These are phyloP conservation scores for Dactylellina parvicollis DNA, from an alignment of 2,329 filamentous ascomycete species.

Conservation along the genomic window DNA sequence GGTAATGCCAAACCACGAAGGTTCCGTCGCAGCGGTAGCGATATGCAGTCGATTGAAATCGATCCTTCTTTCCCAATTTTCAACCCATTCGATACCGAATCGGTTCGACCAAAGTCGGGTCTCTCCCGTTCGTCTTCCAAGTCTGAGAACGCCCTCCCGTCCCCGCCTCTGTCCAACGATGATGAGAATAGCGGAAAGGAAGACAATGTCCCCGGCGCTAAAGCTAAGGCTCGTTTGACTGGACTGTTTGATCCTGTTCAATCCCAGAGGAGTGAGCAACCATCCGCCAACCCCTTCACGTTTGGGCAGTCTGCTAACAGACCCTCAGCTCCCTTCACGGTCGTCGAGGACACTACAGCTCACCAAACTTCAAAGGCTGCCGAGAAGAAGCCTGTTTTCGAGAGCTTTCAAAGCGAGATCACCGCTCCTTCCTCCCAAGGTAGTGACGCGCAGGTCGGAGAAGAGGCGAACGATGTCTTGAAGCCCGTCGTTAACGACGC, in stretches of 20 bases:
- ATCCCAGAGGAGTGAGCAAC: conserved; percentile 29
- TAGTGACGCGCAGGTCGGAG: background rate
- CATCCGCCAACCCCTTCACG: background rate
- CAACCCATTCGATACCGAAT: conserved; percentile 38
- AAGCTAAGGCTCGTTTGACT: conserved; percentile 49
- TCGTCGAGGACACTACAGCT: conserved; percentile 34
- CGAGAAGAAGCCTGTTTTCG: background rate
- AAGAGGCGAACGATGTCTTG: conserved; percentile 40
- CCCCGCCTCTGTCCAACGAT: conserved; percentile 37
- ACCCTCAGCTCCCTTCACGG: conserved; percentile 35
- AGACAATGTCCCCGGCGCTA: conserved; percentile 31
- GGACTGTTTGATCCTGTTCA: conserved; percentile 47
- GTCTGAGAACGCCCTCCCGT: conserved; percentile 23
- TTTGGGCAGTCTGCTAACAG: background rate
- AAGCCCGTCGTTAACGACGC: conserved; percentile 50
- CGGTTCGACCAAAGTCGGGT: background rate
- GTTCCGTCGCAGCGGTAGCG: conserved; percentile 14
- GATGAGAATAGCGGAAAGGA: conserved; percentile 49
- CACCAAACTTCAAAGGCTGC: conserved; percentile 1
- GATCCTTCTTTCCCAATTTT: conserved; percentile 40
- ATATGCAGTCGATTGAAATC: conserved; percentile 14
- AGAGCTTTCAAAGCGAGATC: conserved; percentile 24
- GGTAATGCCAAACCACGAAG: conserved; percentile 6
- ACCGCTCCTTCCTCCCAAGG: conserved; percentile 33
- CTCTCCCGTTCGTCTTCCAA: conserved; percentile 20